A percentile compares a stretch with the other conserved stretches of the same genome.
Conservation (phyloP, 2,329 filamentous ascomycete genomes). For the Penicillium sp. region DNA sequence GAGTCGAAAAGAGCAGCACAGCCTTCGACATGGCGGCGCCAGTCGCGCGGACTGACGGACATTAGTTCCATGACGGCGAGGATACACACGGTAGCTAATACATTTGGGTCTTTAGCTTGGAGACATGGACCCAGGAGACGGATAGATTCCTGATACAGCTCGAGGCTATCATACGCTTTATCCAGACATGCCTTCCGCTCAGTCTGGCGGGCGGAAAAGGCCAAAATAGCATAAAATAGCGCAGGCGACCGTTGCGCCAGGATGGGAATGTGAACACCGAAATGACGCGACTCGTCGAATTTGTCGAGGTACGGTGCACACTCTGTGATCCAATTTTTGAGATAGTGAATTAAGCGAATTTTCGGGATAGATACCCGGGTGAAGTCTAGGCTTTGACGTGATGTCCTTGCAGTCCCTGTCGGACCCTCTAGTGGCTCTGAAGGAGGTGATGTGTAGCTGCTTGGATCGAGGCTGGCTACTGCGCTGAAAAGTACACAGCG, state of each 20-base stretch:
- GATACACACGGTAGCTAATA: constrained; percentile 54
- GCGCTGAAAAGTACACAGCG: constrained; percentile 44
- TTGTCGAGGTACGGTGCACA: constrained; percentile 51
- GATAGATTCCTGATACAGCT: constrained; percentile 54
- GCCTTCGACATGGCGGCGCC: constrained; percentile 57
- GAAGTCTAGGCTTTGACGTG: constrained; percentile 23
- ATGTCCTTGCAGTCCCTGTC: background rate
- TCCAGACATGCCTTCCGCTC: constrained; percentile 48
- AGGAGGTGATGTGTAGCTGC: constrained; percentile 34
- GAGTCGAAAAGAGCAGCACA: constrained; percentile 55
- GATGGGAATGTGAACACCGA: constrained; percentile 52
- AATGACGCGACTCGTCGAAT: constrained; percentile 54
- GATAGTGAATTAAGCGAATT: constrained; percentile 38
- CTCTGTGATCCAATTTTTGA: constrained; percentile 42
- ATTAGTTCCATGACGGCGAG: constrained; percentile 56
- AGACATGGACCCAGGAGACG: constrained; percentile 49
- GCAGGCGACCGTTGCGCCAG: constrained; percentile 48
- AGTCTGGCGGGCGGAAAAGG: constrained; percentile 54
- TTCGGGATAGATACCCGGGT: constrained; percentile 32
- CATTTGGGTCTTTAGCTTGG: constrained; percentile 48
- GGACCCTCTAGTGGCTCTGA: constrained; percentile 22
- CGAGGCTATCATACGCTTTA: constrained; percentile 50
- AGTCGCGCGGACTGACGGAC: constrained; percentile 49
- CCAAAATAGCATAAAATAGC: constrained; percentile 53
- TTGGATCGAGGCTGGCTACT: constrained; percentile 43